Conservation (phyloP, 2,329 filamentous ascomycete species). For the Epichloe glyceriae region DNA sequence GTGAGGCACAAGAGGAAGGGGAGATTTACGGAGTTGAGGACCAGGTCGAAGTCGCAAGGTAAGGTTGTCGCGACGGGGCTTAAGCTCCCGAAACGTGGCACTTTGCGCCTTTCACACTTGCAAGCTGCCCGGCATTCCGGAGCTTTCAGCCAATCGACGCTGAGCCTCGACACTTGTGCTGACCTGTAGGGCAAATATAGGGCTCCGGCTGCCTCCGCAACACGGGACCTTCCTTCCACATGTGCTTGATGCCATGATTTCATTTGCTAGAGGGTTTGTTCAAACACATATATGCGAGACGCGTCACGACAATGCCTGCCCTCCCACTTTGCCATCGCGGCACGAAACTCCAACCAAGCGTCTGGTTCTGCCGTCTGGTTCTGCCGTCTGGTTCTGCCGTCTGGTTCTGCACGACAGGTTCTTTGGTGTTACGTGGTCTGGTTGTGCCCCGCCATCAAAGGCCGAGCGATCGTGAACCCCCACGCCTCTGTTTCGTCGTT, state of each 20-base stretch:
- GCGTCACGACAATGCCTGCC: too few species aligned
- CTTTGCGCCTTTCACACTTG: too few species aligned
- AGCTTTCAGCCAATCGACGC: constrained; percentile 15
- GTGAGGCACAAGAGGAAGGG: neutral
- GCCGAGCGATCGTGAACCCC: neutral
- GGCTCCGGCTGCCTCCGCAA: constrained; percentile 4
- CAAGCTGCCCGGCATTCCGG: neutral
- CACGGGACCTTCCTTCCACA: neutral
- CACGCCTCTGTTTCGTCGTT: neutral
- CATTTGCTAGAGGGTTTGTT: neutral
- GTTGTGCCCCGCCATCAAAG: neutral
- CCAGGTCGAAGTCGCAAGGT: neutral
- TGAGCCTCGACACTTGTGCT: constrained; percentile 12
- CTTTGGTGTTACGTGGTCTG: neutral
- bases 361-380: too few species aligned
- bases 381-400: too few species aligned
- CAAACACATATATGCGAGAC: neutral
- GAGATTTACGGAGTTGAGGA: neutral
- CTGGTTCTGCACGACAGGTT: neutral
- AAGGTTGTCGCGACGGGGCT: neutral
- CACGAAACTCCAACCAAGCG: neutral
- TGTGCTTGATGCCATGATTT: neutral
- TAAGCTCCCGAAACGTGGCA: too few species aligned
- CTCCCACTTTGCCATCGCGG: neutral
- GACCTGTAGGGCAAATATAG: constrained; percentile 10